Evolutionary conservation across 345 rosid genomes (phyloP).

Genomic region (Pugionium cornutum): DNA sequence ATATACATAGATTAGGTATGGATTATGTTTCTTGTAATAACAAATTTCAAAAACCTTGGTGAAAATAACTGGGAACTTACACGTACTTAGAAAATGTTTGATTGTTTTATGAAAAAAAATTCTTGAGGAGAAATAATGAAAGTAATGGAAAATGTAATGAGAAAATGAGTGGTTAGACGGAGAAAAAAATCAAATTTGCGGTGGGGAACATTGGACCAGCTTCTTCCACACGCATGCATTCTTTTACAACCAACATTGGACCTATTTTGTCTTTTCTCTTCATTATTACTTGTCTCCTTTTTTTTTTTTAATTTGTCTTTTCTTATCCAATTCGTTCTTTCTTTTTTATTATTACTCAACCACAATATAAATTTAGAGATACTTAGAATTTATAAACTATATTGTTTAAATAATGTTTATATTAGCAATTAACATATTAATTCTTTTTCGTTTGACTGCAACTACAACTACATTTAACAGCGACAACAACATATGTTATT

Average conservation of each 20-base stretch:
- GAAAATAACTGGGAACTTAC: too few species aligned
- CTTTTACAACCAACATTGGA: constrained; percentile 36
- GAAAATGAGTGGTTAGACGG: constrained; percentile 22
- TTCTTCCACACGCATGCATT: constrained; percentile 40
- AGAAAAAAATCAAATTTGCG: constrained; percentile 8
- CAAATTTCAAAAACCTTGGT: too few species aligned
- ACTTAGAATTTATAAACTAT: too few species aligned
- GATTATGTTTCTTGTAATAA: too few species aligned
- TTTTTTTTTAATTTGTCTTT: constrained; percentile 14
- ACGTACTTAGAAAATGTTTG: too few species aligned
- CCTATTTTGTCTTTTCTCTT: constrained; percentile 36
- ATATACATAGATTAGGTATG: too few species aligned
- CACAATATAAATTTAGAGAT: not conserved
- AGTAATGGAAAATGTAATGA: constrained; percentile 1
- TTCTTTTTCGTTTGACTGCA: too few species aligned
- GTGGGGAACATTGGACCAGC: constrained; percentile 41
- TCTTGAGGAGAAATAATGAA: not conserved
- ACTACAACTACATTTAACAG: too few species aligned
- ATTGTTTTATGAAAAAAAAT: too few species aligned
- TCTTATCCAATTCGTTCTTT: constrained; percentile 6
- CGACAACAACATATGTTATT: too few species aligned
- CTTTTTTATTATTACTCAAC: not conserved
- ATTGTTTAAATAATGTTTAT: too few species aligned
- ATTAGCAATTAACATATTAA: too few species aligned
- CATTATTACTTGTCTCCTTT: constrained; percentile 26